phyloP scores from a whole-genome alignment of 2,329 filamentous ascomycete species.

The Coniochaeta sp. region DNA sequence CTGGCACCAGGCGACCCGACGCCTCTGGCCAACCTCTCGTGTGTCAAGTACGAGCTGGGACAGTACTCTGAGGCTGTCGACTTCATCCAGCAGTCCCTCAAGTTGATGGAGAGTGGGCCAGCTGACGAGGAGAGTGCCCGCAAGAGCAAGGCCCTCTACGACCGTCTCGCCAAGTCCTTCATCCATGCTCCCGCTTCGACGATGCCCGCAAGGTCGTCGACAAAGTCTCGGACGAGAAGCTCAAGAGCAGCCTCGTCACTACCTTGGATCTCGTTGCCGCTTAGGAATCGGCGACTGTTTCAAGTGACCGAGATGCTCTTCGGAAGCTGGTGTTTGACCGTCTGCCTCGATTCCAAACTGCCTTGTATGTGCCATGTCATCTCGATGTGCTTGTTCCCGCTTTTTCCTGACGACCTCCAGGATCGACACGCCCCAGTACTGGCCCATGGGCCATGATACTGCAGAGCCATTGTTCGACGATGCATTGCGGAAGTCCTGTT shows the following conservation, averaged over 20 bases:
- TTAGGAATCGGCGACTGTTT: not conserved
- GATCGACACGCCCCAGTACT: not conserved
- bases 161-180: constrained; percentile 14
- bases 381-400: not conserved
- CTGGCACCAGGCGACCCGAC: constrained; percentile 9
- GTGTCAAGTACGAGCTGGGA: constrained; percentile 15
- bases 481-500: not conserved
- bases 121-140: constrained; percentile 4
- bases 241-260: not conserved
- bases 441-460: not conserved
- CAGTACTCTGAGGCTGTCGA: constrained; percentile 8
- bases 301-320: not conserved
- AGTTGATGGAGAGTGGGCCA: not conserved
- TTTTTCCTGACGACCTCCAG: not conserved
- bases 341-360: constrained; percentile 10
- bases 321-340: constrained; percentile 10
- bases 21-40: constrained; percentile 14
- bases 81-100: constrained; percentile 9
- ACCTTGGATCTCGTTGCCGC: not conserved
- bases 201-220: constrained; percentile 7
- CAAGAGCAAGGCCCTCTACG: constrained; percentile 8
- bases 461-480: not conserved
- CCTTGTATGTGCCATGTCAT: constrained; percentile 7
- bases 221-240: constrained; percentile 2
- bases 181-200: constrained; percentile 8